A percentile compares a stretch with the other conserved stretches of the same genome.
Conservation (phyloP, 495 filamentous ascomycete genomes). For the Aspergillus bertholletiae region DNA sequence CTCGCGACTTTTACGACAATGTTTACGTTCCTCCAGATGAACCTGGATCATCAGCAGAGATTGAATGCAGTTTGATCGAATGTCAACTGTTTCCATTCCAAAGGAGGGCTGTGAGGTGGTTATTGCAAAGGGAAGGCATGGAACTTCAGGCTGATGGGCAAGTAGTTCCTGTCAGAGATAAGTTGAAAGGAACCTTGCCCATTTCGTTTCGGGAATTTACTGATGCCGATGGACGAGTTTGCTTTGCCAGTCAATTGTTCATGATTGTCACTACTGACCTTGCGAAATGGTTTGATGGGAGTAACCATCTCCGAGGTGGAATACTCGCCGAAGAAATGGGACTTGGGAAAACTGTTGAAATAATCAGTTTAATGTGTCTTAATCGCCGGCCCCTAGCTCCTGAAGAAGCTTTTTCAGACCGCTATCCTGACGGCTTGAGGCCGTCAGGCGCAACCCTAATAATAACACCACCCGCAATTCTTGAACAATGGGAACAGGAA, state of each 20-base stretch:
- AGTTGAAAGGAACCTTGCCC: slow-evolving; percentile 21
- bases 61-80: slow-evolving; percentile 38
- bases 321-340: slow-evolving; percentile 96
- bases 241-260: slow-evolving; percentile 62
- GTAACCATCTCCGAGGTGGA: slow-evolving; percentile 47
- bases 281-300: slow-evolving; percentile 38
- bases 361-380: slow-evolving; percentile 70
- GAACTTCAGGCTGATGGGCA: slow-evolving; percentile 31
- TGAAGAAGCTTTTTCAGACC: slow-evolving; percentile 14
- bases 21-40: slow-evolving; percentile 55
- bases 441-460: slow-evolving; percentile 70
- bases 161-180: slow-evolving; percentile 13
- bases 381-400: slow-evolving; percentile 40
- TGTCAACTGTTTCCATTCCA: slow-evolving; percentile 70
- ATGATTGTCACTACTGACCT: slow-evolving; percentile 56
- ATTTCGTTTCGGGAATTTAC: slow-evolving; percentile 30
- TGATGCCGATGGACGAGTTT: slow-evolving; percentile 49
- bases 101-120: slow-evolving; percentile 65
- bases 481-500: slow-evolving; percentile 86
- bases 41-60: slow-evolving; percentile 29
- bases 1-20: slow-evolving; percentile 62
- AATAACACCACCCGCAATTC: slow-evolving; percentile 75
- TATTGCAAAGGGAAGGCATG: slow-evolving; percentile 58
- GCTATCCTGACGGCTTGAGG: slow-evolving; percentile 22
- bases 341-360: slow-evolving; percentile 89